Evolutionary conservation across 108 stramenopile species (phyloP).

Genomic region (Pseudonitzschia multiseries): DNA sequence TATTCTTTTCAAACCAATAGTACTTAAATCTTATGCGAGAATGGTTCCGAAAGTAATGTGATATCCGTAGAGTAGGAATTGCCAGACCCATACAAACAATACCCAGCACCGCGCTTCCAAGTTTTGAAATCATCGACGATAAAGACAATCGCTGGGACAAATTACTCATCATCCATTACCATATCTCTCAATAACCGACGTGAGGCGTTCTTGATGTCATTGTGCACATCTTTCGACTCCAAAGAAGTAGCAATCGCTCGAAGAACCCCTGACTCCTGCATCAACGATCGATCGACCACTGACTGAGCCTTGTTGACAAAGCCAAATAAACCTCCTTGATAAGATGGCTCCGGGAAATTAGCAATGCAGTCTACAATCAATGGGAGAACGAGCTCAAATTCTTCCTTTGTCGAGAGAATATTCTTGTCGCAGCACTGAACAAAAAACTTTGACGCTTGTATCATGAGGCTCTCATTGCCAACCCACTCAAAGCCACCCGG

Average conservation of each 20-base stretch:
- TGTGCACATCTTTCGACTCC: not conserved
- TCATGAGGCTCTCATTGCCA: not conserved
- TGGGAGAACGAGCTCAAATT: not conserved
- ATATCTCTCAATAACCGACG: constrained; percentile 5
- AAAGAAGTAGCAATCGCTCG: constrained; percentile 2
- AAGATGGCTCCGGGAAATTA: not conserved
- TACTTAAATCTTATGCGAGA: no score
- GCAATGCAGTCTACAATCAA: constrained; percentile 8
- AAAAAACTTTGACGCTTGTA: constrained; percentile 10
- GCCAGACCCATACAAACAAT: not conserved
- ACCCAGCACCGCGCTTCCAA: no score
- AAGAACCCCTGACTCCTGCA: constrained; percentile 4
- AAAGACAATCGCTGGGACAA: not conserved
- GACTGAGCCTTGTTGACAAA: not conserved
- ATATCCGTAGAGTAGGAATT: no score
- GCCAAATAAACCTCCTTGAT: not conserved
- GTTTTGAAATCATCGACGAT: no score
- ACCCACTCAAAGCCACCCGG: not conserved
- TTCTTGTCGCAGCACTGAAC: not conserved
- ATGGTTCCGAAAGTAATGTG: no score
- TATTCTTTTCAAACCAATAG: no score
- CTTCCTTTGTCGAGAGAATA: constrained; percentile 7
- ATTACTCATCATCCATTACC: not conserved
- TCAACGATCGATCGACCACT: not conserved
- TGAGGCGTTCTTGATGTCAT: not conserved